Evolutionary conservation across 495 filamentous ascomycete species (phyloP).

Genomic region (Neurospora sp.): DNA sequence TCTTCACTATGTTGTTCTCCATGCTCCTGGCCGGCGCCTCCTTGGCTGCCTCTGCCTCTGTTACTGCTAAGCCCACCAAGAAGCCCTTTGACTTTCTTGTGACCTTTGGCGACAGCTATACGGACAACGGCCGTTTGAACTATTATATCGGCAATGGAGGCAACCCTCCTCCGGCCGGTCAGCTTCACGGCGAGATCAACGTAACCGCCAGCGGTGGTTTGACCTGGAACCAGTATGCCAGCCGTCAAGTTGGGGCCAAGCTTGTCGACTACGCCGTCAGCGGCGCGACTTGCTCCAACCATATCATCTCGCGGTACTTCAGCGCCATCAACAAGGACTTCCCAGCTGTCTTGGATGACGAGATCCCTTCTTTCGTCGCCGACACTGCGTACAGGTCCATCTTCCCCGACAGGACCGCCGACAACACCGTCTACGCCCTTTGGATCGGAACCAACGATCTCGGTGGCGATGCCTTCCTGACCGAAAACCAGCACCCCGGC

Average conservation of each 20-base stretch:
- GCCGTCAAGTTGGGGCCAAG: conserved; percentile 41
- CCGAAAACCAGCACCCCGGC: conserved; percentile 46
- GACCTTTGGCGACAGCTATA: conserved; percentile 65
- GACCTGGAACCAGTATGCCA: conserved; percentile 56
- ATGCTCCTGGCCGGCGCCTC: conserved; percentile 16
- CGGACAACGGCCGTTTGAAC: conserved; percentile 53
- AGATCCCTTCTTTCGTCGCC: conserved; percentile 57
- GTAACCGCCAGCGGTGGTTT: conserved; percentile 51
- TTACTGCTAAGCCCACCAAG: not conserved
- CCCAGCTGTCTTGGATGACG: conserved; percentile 55
- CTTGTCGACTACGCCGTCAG: conserved; percentile 66
- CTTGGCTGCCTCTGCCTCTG: conserved; percentile 4
- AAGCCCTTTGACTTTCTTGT: conserved; percentile 23
- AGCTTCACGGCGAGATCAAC: conserved; percentile 30
- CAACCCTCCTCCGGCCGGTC: conserved; percentile 50
- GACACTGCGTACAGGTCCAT: conserved; percentile 42
- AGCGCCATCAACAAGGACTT: conserved; percentile 39
- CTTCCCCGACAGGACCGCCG: conserved; percentile 39
- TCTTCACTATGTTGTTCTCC: conserved; percentile 15
- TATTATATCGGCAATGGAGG: conserved; percentile 52
- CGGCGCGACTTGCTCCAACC: conserved; percentile 61
- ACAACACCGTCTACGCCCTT: conserved; percentile 59
- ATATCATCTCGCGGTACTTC: conserved; percentile 45
- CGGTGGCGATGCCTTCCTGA: conserved; percentile 50
- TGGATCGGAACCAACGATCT: conserved; percentile 79